A percentile compares a stretch with the other conserved stretches of the same genome.
These are phyloP conservation scores for Boletus pseudo-olivaceus DNA, from an alignment of 768 basidiomycete species.

Conservation along the genomic window DNA sequence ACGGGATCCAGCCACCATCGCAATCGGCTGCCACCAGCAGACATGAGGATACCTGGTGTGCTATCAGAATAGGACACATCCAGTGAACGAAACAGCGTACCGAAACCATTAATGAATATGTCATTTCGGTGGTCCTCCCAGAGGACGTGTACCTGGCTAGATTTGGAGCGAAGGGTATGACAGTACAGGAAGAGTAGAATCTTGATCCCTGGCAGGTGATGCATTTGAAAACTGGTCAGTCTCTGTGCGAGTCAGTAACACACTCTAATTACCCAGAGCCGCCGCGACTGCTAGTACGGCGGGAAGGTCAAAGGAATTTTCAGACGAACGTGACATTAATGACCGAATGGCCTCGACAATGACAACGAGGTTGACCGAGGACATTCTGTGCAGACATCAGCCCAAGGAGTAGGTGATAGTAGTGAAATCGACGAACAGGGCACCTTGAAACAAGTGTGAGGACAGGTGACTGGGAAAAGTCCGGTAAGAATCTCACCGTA, in stretches of 20 bases:
- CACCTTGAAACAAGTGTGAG: slow-evolving; percentile 36
- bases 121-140: slow-evolving; percentile 98
- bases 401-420: not conserved
- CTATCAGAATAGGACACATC: not conserved
- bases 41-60: slow-evolving; percentile 73
- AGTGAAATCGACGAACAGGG: slow-evolving; percentile 34
- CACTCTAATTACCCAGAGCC: slow-evolving; percentile 55
- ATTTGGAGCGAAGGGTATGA: slow-evolving; percentile 68
- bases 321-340: slow-evolving; percentile 57
- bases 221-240: not conserved
- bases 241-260: not conserved
- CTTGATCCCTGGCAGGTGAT: slow-evolving; percentile 62
- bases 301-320: slow-evolving; percentile 67
- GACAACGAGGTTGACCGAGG: slow-evolving; percentile 85
- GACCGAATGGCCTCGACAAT: slow-evolving; percentile 81
- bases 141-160: slow-evolving; percentile 90
- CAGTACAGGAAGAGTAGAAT: slow-evolving; percentile 86
- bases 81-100: slow-evolving; percentile 34
- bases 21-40: slow-evolving; percentile 74
- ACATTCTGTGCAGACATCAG: slow-evolving; percentile 58
- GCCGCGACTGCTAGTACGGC: slow-evolving; percentile 80
- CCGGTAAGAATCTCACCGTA: slow-evolving; percentile 50
- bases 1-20: slow-evolving; percentile 82
- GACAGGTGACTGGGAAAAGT: not conserved
- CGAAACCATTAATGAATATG: slow-evolving; percentile 78